A percentile compares a stretch with the other conserved stretches of the same genome.
Conservation (phyloP, 1,284 basidiomycete genomes). For the Trichosporon coremiiforme region DNA sequence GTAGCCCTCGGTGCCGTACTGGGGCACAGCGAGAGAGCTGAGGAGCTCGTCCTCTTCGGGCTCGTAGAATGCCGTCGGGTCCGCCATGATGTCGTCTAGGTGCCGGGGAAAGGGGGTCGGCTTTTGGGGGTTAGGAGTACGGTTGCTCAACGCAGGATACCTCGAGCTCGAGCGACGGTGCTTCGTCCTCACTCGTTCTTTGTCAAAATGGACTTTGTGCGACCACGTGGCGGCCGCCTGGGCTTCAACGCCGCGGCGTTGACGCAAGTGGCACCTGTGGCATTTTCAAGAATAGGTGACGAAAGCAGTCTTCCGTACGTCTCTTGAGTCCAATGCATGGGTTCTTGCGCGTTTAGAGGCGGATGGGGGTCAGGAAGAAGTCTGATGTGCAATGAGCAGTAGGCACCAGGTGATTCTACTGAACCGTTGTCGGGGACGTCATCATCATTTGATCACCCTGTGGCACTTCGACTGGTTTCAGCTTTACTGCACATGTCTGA, state of each 20-base stretch:
- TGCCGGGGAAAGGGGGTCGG: not conserved
- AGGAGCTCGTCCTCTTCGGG: conserved; percentile 54
- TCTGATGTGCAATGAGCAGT: no score
- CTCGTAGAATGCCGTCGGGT: conserved; percentile 55
- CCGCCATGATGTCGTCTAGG: conserved; percentile 44
- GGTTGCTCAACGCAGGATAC: conserved; percentile 14
- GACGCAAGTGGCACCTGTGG: not conserved
- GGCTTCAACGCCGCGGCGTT: conserved; percentile 8
- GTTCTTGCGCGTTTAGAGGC: no score
- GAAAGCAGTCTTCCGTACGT: no score
- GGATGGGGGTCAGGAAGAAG: no score
- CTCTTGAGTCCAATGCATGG: no score
- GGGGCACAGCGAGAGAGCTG: conserved; percentile 49
- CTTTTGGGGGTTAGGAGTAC: conserved; percentile 12
- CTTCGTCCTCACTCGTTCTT: conserved; percentile 14
- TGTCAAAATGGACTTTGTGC: conserved; percentile 16
- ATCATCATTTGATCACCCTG: no score
- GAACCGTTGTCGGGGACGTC: no score
- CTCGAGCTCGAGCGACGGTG: conserved; percentile 13
- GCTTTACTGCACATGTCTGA: no score
- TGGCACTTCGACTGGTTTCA: no score
- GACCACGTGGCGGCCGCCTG: conserved; percentile 12
- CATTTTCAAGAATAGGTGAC: no score
- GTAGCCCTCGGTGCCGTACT: conserved; percentile 37
- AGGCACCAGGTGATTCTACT: no score